A percentile compares a stretch with the other conserved stretches of the same genome.
Evolutionary conservation across 106 monocot genomes (phyloP).

Genomic region (Posidonia australis): DNA sequence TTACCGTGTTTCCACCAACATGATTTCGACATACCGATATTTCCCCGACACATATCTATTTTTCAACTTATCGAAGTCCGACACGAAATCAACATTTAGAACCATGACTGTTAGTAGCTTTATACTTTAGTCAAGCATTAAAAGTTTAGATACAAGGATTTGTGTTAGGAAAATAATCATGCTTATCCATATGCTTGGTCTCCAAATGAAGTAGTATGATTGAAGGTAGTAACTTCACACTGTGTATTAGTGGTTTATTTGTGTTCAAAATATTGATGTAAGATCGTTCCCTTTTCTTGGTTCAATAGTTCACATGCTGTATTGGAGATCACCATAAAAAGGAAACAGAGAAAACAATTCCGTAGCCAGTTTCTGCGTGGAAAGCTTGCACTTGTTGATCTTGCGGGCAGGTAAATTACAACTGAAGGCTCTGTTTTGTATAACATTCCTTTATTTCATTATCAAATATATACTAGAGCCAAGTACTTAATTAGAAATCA

Average conservation of each 20-base stretch:
- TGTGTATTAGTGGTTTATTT: neutral
- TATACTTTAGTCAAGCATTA: too few relatives aligned
- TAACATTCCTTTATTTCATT: neutral
- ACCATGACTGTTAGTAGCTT: too few relatives aligned
- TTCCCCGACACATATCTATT: too few relatives aligned
- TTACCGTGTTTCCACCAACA: too few relatives aligned
- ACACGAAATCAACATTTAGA: too few relatives aligned
- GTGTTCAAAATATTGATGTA: neutral
- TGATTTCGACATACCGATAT: too few relatives aligned
- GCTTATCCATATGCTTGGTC: neutral
- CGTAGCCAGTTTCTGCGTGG: slow-evolving; percentile 73
- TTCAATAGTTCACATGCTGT: slow-evolving; percentile 87
- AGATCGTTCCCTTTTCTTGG: neutral
- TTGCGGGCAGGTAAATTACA: slow-evolving; percentile 67
- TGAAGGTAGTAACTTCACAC: neutral
- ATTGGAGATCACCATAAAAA: slow-evolving; percentile 85
- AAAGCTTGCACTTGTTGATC: slow-evolving; percentile 97
- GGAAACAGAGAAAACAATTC: slow-evolving; percentile 59
- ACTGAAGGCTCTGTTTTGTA: neutral
- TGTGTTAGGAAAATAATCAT: neutral
- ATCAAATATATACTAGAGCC: neutral
- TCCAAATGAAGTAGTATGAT: neutral
- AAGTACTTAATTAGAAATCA: neutral
- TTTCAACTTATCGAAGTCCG: too few relatives aligned
- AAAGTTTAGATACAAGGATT: neutral